Conservation (phyloP, 129 eudicot genomes). For the Dittrichia graveolens region DNA sequence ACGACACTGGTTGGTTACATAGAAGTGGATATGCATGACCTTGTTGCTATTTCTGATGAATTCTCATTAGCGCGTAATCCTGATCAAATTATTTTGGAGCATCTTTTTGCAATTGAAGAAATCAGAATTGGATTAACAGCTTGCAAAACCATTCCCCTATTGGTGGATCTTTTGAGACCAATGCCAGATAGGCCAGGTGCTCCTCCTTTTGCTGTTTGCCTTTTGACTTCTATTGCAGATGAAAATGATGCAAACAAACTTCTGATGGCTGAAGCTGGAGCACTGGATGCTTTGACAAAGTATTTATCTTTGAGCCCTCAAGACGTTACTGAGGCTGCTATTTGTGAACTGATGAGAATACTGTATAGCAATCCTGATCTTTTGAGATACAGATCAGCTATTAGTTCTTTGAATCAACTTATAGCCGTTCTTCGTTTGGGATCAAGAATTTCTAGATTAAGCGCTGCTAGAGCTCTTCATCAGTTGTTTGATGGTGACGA, state of each 20-base stretch:
- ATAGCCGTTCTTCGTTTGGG: conserved; percentile 84
- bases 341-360: conserved; percentile 66
- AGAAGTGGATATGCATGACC: conserved; percentile 62
- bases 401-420: conserved; percentile 58
- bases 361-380: conserved; percentile 60
- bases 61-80: conserved; percentile 62
- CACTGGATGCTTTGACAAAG: conserved; percentile 64
- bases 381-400: conserved; percentile 60
- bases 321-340: conserved; percentile 59
- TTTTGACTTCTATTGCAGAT: conserved; percentile 68
- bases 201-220: conserved; percentile 56
- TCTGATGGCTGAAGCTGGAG: conserved; percentile 83
- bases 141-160: conserved; percentile 65
- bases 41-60: conserved; percentile 67
- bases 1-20: conserved; percentile 58
- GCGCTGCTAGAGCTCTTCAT: conserved; percentile 69
- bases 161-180: conserved; percentile 80
- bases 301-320: conserved; percentile 77
- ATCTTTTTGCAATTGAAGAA: conserved; percentile 67
- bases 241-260: conserved; percentile 73
- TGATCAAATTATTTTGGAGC: conserved; percentile 59
- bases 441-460: conserved; percentile 64
- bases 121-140: conserved; percentile 63
- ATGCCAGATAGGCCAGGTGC: conserved; percentile 84
- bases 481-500: conserved; percentile 62